Base-by-base conservation (phyloP, 495 filamentous ascomycete genomes). In the Trichoderma parareesei region DNA sequence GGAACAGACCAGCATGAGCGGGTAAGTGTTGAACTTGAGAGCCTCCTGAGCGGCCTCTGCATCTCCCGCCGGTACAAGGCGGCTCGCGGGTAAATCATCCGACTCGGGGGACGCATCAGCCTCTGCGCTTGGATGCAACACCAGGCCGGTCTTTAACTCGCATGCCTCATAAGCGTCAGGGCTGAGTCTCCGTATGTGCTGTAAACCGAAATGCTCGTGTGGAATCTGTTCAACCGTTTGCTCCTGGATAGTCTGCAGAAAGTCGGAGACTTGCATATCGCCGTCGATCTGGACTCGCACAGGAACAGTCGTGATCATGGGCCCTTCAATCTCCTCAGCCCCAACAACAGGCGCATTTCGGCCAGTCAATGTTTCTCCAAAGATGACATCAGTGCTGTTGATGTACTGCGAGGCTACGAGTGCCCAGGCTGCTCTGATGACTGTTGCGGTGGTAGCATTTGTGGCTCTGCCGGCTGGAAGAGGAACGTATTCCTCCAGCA, bases 191-290 rank as follows among this genome's bases (percentile, higher is more conserved):
- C 83, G 77, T 65, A 92, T 92, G 62, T 88, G 81, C 71, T 89
- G 85, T 71, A 92, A 77, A 7, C 89, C 88, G 69, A 84, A 79
- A 60, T 90, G 87, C 71, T 92, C 83, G 69, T 86, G 85, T 0
- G 84, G 78, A 5, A 85, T 83, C 1, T 81, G 79, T 1, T 75
- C 75, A 20, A 84, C 71, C 33, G 81, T 77, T 14, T 79, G 73
- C 44, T 83, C 75, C 59, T 88, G 84, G 2, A 91, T 75, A 0
- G 71, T 59, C 41, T 80, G 77, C 8, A 87, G 71, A 66, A 73
- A 79, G n/a, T 76, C 71, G 5, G 65, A 61, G 0, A 76, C 67
- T 1, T 71, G 73, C 4, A 46, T 33, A 11, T 74, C 64, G 0
- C 68, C 67, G 37, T 73, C 65, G 0, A 77, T 67, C 75, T 75